Percentiles rank a stretch among this genome's conserved stretches.
Evolutionary conservation across 2,329 filamentous ascomycete species (phyloP).

Genomic region (Trichoderma afroharzianum): DNA sequence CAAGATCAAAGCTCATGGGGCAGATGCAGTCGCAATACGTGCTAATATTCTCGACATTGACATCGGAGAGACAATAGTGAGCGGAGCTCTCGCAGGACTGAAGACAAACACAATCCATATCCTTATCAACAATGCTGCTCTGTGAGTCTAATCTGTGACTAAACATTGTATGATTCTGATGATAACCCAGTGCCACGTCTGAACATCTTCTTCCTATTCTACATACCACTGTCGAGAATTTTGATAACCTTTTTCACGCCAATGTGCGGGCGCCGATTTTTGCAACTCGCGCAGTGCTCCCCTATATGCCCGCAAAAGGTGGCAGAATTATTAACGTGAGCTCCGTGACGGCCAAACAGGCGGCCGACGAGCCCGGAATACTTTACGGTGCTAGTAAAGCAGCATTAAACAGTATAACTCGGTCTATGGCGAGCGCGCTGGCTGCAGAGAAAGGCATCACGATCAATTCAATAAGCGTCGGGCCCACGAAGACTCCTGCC

Average conservation of each 20-base stretch:
- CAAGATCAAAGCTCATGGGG: not conserved
- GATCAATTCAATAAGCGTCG: slow-evolving; percentile 1
- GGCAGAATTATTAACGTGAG: not conserved
- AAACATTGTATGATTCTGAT: not conserved
- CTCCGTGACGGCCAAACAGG: not conserved
- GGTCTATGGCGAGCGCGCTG: not conserved
- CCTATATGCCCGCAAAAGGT: not conserved
- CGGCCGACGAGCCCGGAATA: not conserved
- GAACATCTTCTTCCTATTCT: not conserved
- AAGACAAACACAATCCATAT: not conserved
- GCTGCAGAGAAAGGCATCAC: not conserved
- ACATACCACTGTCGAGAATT: not conserved
- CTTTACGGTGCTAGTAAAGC: not conserved
- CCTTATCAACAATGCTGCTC: not conserved
- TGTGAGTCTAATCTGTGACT: not conserved
- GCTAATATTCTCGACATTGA: not conserved
- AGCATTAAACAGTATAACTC: not conserved
- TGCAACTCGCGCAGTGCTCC: not conserved
- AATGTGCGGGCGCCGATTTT: not conserved
- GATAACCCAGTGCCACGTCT: not conserved
- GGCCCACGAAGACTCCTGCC: not conserved
- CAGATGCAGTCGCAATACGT: not conserved
- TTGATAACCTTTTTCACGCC: not conserved
- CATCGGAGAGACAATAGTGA: not conserved
- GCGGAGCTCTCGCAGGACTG: not conserved